These are phyloP conservation scores for Solanum hybrid DNA, from an alignment of 305 asterid genomes.

Conservation along the genomic window DNA sequence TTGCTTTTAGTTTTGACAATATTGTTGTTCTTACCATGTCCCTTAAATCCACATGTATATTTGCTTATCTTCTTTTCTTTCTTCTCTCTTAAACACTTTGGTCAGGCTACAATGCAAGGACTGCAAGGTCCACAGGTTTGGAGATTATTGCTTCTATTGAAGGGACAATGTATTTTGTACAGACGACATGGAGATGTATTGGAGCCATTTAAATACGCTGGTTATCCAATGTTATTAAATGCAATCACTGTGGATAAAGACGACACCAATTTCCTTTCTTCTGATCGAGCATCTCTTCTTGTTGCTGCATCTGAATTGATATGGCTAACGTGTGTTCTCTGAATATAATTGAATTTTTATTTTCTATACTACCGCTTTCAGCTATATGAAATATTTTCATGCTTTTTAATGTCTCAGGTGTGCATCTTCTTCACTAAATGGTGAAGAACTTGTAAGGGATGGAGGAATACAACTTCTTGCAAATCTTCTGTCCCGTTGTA, in stretches of 20 bases:
- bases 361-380: not conserved
- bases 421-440: constrained; percentile 86
- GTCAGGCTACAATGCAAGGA: constrained; percentile 95
- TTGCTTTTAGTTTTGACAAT: not conserved
- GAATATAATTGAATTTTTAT: constrained; percentile 3
- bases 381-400: constrained; percentile 7
- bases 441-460: constrained; percentile 98
- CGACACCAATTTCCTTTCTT: constrained; percentile 85
- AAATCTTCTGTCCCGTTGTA: constrained; percentile 90
- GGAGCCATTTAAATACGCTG: constrained; percentile 96
- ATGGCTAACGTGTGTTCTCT: constrained; percentile 78
- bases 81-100: not conserved
- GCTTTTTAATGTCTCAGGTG: constrained; percentile 44
- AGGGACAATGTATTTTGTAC: constrained; percentile 92
- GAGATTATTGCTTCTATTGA: constrained; percentile 84
- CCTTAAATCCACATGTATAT: not conserved
- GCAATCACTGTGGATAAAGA: constrained; percentile 87
- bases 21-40: not conserved
- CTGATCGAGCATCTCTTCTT: constrained; percentile 87
- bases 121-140: constrained; percentile 96
- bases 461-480: constrained; percentile 93
- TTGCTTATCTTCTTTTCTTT: not conserved
- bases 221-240: constrained; percentile 92
- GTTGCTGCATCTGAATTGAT: constrained; percentile 95
- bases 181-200: constrained; percentile 79